Conservation (phyloP, 371 early-diverging fungal species). For the Mortierella sp. region DNA sequence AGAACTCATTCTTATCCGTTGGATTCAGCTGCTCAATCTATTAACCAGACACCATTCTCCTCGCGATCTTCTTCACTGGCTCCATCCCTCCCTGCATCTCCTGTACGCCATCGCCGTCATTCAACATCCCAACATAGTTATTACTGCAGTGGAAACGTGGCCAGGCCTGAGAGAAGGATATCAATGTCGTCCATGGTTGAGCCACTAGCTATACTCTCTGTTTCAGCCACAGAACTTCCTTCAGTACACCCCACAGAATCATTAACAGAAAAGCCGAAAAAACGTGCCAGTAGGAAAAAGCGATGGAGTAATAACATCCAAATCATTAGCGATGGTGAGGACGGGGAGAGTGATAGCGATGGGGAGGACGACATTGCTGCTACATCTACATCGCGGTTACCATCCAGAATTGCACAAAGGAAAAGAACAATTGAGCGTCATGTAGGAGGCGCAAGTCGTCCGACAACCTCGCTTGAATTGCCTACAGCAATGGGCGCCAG, state of each 20-base stretch:
- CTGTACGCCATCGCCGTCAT: neutral
- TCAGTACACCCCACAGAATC: neutral
- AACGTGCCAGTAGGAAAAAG: constrained; percentile 17
- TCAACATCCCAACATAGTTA: neutral
- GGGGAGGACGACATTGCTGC: constrained; percentile 14
- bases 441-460: neutral
- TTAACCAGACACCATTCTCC: constrained; percentile 19
- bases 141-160: neutral
- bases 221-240: neutral
- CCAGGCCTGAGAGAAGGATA: neutral
- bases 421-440: neutral
- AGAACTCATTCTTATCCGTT: constrained; percentile 9
- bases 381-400: neutral
- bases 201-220: neutral
- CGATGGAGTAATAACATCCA: neutral
- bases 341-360: constrained; percentile 14
- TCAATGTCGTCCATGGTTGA: constrained; percentile 1
- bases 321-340: constrained; percentile 3
- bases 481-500: neutral
- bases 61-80: constrained; percentile 24
- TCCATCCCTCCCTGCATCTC: constrained; percentile 8
- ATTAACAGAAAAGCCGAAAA: constrained; percentile 11
- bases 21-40: constrained; percentile 12
- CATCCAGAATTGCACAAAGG: neutral
- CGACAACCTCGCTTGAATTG: neutral